Base-by-base conservation (phyloP, 1,284 basidiomycete species). In the Fomitopsis schrenkii region DNA sequence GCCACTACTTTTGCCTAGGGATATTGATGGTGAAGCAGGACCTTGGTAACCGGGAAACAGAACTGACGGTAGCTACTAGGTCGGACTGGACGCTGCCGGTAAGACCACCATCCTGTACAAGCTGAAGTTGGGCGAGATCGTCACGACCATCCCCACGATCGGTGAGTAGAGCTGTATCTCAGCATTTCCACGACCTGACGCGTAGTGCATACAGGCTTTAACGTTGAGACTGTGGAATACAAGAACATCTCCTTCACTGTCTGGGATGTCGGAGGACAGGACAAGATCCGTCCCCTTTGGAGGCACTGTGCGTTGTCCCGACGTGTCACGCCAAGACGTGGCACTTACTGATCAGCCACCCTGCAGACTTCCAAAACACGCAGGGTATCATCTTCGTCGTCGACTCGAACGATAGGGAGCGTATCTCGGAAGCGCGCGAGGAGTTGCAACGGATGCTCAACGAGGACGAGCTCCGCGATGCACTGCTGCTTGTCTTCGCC, bases 361-460 rank as follows among this genome's bases (percentile, higher is more conserved):
- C 17, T 59, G 42, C 69, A 97, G 97, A 99, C 84, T 99, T 98
- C 94, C 97, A 99, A 82, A 99, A 99, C 85, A 99, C 97, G 55
- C 97, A 99, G 82, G 97, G 97, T 70, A 98, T 99, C 82, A 99
- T 99, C 76, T 99, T 99, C 77, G 97, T 99, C 61, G 96, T 99
- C 67, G 97, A 99, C 79, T 99, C 97, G 61, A 99, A 99, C 80
- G 97, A 99, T 83, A 85, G 97, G 79, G 97, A 99, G 80, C 97
- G 97, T 93, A 93, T 99, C 66, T 92, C 94, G 58, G 97, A 99
- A 82, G 97, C 97, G 58, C 92, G 97, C 66, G 97, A 99, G 83
- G 97, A 99, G 80, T 87, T 99, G 63, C 97, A 99, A 79, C 92
- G 97, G 74, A 99, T 99, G 96, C 82, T 99, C 77, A 98, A 98